Base-by-base conservation (phyloP, 2,329 filamentous ascomycete genomes). In the Aspergillus flavus region DNA sequence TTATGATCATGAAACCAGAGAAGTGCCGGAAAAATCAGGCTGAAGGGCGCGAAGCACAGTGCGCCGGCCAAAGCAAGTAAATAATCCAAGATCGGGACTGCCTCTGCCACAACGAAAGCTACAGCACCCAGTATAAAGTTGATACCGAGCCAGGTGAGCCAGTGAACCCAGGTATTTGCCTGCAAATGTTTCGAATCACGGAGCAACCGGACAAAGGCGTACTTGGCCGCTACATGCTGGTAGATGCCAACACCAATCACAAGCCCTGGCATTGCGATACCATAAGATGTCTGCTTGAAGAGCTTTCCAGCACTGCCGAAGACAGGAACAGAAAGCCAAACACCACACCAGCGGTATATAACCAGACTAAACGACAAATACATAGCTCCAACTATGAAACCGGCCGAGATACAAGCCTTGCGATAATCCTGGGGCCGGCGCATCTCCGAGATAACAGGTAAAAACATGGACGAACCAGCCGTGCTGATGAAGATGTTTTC, bases 391-490 rank as follows among this genome's bases (percentile, higher is more conserved):
- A 82, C 84, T 4, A 87, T 85, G 59, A 89, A 73, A 21, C 75
- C 78, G 86, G 73, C 83, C 86, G n/a, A 83, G 73, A 69, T 83
- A 87, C 0, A 89, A 0, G 87, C 83, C 71, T 88, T 88, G 63
- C 81, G 82, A 73, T 85, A 89, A 67, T 88, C 85, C n/a, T 79
- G 79, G 0, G 87, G 87, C 41, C 81, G 79, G 46, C 78, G 79
- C 87, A 90, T 90, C 76, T 90, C 88, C 0, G 84, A 85, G 59
- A 89, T 89, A 63, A 90, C 85, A 4, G 86, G 86, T 1, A 90
- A 75, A 69, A 89, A 89, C 2, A 85, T 85, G 0, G 83, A 84
- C 0, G 86, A 87, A 23, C 84, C 85, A 0, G 86, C 84, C 9
- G 81, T 83, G 3, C 85, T 85, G 61, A 85, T 82, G 74, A 89